phyloP scores from a whole-genome alignment of 2,329 filamentous ascomycete species.

The Fusarium sterilihyphosum region DNA sequence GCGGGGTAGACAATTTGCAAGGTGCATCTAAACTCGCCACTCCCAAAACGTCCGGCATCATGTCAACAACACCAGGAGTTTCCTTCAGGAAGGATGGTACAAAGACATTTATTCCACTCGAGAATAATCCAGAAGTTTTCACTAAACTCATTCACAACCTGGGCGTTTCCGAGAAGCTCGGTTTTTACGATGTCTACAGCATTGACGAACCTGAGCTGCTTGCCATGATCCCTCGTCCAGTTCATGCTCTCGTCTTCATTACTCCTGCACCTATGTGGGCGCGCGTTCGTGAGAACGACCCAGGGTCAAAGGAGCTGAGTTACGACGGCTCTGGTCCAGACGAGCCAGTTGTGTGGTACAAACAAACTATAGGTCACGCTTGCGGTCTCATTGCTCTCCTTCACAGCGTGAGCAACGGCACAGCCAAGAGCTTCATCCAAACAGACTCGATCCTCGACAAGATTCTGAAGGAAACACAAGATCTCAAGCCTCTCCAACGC shows the following conservation, averaged over 20 bases:
- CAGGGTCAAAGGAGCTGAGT: constrained; percentile 39
- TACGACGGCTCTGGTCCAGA: constrained; percentile 49
- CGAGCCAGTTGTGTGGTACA: constrained; percentile 83
- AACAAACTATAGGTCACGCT: constrained; percentile 84
- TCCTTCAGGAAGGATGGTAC: constrained; percentile 31
- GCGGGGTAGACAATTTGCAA: constrained; percentile 4
- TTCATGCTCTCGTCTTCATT: constrained; percentile 81
- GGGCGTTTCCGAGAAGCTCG: constrained; percentile 72
- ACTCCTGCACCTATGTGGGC: constrained; percentile 70
- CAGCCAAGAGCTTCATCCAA: constrained; percentile 63
- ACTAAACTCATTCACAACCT: constrained; percentile 75
- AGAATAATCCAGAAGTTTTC: constrained; percentile 82
- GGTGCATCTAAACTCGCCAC: neutral
- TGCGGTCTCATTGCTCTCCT: constrained; percentile 83
- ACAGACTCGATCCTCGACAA: constrained; percentile 64
- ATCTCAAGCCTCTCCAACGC: constrained; percentile 66
- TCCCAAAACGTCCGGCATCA: constrained; percentile 2
- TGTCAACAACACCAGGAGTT: constrained; percentile 28
- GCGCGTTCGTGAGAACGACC: constrained; percentile 46
- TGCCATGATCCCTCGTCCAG: constrained; percentile 76
- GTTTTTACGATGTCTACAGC: constrained; percentile 85
- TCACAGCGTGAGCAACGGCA: constrained; percentile 78
- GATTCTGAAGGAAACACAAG: constrained; percentile 70
- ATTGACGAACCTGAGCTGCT: constrained; percentile 82
- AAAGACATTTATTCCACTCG: constrained; percentile 54